Evolutionary conservation across 495 filamentous ascomycete genomes (phyloP), one percentile per base, ranked within the genome.

Genomic region (Daldinia childiae): DNA sequence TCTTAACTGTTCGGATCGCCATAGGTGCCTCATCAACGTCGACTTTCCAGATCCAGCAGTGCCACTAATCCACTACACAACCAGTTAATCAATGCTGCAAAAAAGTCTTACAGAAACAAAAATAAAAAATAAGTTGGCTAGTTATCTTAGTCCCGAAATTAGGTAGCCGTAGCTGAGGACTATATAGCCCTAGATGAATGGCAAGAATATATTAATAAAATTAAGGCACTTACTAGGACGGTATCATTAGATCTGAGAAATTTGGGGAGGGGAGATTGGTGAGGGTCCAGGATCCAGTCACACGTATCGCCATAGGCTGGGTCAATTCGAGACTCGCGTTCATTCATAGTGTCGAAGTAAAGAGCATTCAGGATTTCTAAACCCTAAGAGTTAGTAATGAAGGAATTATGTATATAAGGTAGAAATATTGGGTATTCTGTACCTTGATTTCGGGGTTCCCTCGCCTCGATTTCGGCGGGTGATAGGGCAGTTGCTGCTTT

Each of bases 1-100:
- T 21, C 58, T 68, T 50, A 72, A 43, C 2, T 68, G 67, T 30
- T 77, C 63, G 1, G 68, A 70, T 41, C 73, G 68, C 45, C 60
- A 75, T 1, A 76, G 69, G 41, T 79, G 64, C 56, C 77, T 81
- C 73, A 81, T 78, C 0, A 81, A 50, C n/a, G 79, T 81, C 3
- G 76, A 78, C 32, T 81, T 81, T 51, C 79, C 79, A 14, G 73
- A 76, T 29, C 77, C 79, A 21, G 77, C 74, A 7, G 76, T 79
- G 6, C 79, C 79, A 27, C 74, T 76, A 19, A 81, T 76, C 77
- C 77, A 80, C 57, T 71, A 71, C 32, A 7, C 9, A 1, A 52
- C 19, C 11, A 36, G 45, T 72, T 63, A 72, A 50, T 36, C 41
- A 52, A 39, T 21, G 32, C 19, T 56, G 29, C 14, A 30, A 51